Evolutionary conservation across 306 rosid species (phyloP).

Genomic region (Corylus avellana): DNA sequence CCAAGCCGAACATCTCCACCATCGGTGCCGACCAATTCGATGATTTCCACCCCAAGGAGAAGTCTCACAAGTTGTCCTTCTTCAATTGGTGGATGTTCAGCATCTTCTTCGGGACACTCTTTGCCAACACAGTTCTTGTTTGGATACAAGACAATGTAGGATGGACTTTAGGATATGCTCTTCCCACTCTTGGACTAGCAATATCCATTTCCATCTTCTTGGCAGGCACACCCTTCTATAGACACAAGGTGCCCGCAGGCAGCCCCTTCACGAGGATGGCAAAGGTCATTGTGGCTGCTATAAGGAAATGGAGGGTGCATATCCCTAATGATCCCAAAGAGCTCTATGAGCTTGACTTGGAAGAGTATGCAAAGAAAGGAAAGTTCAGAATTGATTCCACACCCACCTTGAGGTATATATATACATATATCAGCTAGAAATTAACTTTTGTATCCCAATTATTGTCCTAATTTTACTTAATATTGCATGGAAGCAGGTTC

Average conservation of each 20-base stretch:
- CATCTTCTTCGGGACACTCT: slow-evolving; percentile 76
- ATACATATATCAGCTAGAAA: not conserved
- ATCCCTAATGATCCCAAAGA: slow-evolving; percentile 58
- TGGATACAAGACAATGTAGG: slow-evolving; percentile 90
- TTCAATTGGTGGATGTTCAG: slow-evolving; percentile 99
- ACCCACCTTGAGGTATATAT: slow-evolving; percentile 62
- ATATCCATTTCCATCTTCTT: slow-evolving; percentile 61
- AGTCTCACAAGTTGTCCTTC: slow-evolving; percentile 71
- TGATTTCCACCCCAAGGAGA: slow-evolving; percentile 75
- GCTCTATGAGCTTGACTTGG: slow-evolving; percentile 58
- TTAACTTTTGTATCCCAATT: too few relatives aligned
- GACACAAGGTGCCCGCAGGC: slow-evolving; percentile 62
- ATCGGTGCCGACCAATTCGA: slow-evolving; percentile 97
- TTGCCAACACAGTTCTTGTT: slow-evolving; percentile 79
- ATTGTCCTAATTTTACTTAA: not conserved
- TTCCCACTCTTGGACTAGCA: slow-evolving; percentile 79
- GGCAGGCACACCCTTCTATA: slow-evolving; percentile 69
- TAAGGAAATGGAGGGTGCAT: slow-evolving; percentile 54
- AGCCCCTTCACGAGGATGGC: slow-evolving; percentile 63
- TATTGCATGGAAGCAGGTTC: slow-evolving; percentile 29
- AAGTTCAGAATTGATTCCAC: slow-evolving; percentile 67
- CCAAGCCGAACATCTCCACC: slow-evolving; percentile 93
- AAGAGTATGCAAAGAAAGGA: slow-evolving; percentile 48
- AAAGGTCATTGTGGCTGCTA: slow-evolving; percentile 61
- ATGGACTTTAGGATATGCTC: slow-evolving; percentile 85